Base-by-base conservation (phyloP, 139 green algal species). In the Astrephomene gubernaculifera region DNA sequence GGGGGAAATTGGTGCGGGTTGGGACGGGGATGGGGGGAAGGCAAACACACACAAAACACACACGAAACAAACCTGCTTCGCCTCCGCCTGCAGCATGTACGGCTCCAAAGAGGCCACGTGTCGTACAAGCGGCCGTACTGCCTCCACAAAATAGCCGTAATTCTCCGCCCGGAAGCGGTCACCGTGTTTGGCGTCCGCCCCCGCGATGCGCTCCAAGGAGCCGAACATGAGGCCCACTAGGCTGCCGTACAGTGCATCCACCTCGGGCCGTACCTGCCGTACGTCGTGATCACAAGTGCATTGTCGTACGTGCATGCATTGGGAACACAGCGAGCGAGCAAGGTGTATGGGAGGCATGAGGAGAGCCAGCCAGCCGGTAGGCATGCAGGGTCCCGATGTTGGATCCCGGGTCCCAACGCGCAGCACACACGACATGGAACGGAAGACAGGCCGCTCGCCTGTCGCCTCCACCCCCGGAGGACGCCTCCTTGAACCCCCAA, bases 161-260 rank as follows among this genome's bases (percentile, higher is more conserved):
- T 93, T 93, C 79, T 93, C 90, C 29, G 76, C 60, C 8, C 76
- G 22, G 38, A 92, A 81, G 36, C 89, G 85, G 70, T 92, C 86
- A 8, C 76, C 80, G 61, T 92, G 90, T 74, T 94, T 94, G 29
- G 88, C 24, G 73, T 94, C 88, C 14, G 61, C 39, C 6, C 74
- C 52, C 1, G 90, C 88, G n/a, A 90, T 44, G 7, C 70, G 81
- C 75, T 91, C 85, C 39, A 92, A 63, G 17, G 52, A 64, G 3
- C 41, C 45, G 31, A 91, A 80, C 73, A 82, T 63, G 45, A 84
- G 78, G 39, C 54, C 79, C 35, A 71, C 79, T 35, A 86, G 79
- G 8, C 25, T 29, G 65, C 27, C 65, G 45, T 86, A 78, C 39
- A 86, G 36, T 33, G 65, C 79, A 45, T 86, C 79, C 22, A 79